Evolutionary conservation across 805 yeast species (phyloP), one percentile per base, ranked within the genome.

Genomic region (Cyberlindnera mississippiensis): DNA sequence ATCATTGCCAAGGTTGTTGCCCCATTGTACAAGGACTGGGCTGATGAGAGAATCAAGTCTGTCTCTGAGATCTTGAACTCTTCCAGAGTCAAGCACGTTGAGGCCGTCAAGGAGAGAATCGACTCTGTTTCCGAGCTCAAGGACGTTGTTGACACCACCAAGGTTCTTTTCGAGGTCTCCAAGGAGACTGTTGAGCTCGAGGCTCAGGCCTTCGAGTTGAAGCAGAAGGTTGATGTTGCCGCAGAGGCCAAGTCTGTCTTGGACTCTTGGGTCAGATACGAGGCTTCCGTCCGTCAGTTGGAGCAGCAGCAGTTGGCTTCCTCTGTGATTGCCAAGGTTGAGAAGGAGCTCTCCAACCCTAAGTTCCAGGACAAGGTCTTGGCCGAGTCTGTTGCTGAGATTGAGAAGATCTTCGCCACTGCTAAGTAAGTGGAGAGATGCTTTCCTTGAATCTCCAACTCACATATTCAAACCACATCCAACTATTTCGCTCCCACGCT

Each of bases 251-350:
- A 85, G 75, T 72, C 93, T 44, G 96, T 91, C 48, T 80, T 93
- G 64, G 99, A 93, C 72, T 88, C 98, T 13, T 93, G 99, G 99
- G 97, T 90, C 59, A 87, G 98, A 80, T 86, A 85, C 71, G 99
- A 93, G 76, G 84, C 87, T 56, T 89, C 88, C 66, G 93, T 90
- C 56, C 91, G 97, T 75, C 96, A 88, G 75, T 72, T 80, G 63
- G 96, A 93, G 77, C 99, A 93, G 77, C 78, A 82, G 69, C 96
- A 87, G 69, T 81, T 93, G 60, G 80, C 95, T 55, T 72, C 85
- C 62, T 61, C 89, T 45, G 96, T 93, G 52, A 85, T 89, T 64
- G 73, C 89, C 41, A 89, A 87, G 75, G 93, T 91, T 60, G 80
- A 86, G 75, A 71, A 82, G 67, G 93, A 88, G 71, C 69, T 93